Evolutionary conservation across 1,139 yeast species (phyloP).

Genomic region (Lodderomyces pseudojiufengensis): DNA sequence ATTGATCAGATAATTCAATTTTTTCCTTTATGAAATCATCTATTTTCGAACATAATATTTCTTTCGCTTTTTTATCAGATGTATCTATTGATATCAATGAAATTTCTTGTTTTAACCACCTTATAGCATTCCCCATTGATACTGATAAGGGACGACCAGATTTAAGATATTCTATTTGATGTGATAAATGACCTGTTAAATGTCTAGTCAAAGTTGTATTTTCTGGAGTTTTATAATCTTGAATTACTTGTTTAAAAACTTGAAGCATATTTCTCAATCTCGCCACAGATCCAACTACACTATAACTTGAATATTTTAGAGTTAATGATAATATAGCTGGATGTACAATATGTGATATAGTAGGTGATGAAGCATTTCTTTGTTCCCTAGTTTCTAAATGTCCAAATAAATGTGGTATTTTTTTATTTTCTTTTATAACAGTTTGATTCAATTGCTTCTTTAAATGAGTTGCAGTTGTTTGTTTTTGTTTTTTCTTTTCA

Average conservation of each 20-base stretch:
- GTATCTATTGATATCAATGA: slow-evolving; percentile 71
- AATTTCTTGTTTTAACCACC: slow-evolving; percentile 95
- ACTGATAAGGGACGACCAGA: slow-evolving; percentile 89
- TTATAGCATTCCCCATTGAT: slow-evolving; percentile 95
- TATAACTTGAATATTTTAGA: slow-evolving; percentile 76
- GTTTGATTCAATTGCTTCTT: slow-evolving; percentile 57
- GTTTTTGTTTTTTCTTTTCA: slow-evolving; percentile 31
- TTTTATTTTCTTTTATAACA: slow-evolving; percentile 41
- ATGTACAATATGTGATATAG: slow-evolving; percentile 71
- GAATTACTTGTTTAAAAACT: slow-evolving; percentile 77
- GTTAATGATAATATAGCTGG: slow-evolving; percentile 81
- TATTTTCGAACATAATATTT: slow-evolving; percentile 60
- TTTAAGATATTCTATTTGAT: slow-evolving; percentile 89
- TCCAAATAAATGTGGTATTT: slow-evolving; percentile 68
- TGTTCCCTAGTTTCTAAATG: slow-evolving; percentile 85
- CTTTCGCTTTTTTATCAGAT: slow-evolving; percentile 71
- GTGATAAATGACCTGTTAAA: slow-evolving; percentile 83
- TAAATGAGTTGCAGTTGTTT: slow-evolving; percentile 38
- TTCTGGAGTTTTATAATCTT: slow-evolving; percentile 79
- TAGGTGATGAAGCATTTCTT: slow-evolving; percentile 62
- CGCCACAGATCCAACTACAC: slow-evolving; percentile 84
- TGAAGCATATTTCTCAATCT: slow-evolving; percentile 83
- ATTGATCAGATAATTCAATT: slow-evolving; percentile 76
- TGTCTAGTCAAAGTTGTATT: slow-evolving; percentile 86
- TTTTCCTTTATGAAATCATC: slow-evolving; percentile 82